A percentile compares a stretch with the other conserved stretches of the same genome.
Evolutionary conservation across 2,329 filamentous ascomycete genomes (phyloP).

Genomic region (Xylaria polymorpha): DNA sequence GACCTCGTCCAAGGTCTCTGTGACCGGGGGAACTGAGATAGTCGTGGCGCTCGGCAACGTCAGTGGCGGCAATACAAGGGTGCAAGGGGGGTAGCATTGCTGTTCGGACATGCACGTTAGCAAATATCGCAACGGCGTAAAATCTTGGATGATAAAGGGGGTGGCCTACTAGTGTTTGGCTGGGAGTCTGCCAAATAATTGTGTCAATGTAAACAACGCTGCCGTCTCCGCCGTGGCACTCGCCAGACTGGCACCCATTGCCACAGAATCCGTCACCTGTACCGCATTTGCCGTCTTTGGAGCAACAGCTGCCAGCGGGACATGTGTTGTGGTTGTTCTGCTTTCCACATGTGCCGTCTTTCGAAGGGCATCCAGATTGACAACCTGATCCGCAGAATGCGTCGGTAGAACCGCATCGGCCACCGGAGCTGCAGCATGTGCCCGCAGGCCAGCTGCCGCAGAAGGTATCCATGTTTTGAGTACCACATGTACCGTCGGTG

Average conservation of each 20-base stretch:
- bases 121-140: conserved; percentile 5
- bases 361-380: conserved; percentile 18
- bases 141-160: conserved; percentile 5
- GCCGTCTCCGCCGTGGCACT: conserved; percentile 7
- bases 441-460: conserved; percentile 13
- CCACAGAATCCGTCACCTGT: conserved; percentile 16
- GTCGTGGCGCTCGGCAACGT: conserved; percentile 24
- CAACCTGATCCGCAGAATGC: conserved; percentile 13
- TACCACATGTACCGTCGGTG: conserved; percentile 14
- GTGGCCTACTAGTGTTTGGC: conserved; percentile 20
- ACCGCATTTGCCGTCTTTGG: conserved; percentile 20
- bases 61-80: conserved; percentile 32
- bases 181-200: conserved; percentile 11
- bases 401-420: conserved; percentile 6
- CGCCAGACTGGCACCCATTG: conserved; percentile 16
- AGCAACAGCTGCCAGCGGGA: conserved; percentile 20
- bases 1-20: conserved; percentile 14
- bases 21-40: conserved; percentile 20
- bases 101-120: conserved; percentile 8
- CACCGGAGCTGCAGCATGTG: conserved; percentile 16
- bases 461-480: conserved; percentile 9
- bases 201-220: conserved; percentile 13
- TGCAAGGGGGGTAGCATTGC: conserved; percentile 32
- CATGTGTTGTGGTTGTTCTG: conserved; percentile 19
- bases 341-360: conserved; percentile 6